phyloP scores from a whole-genome alignment of 257 asterid species.

The Plantago major region DNA sequence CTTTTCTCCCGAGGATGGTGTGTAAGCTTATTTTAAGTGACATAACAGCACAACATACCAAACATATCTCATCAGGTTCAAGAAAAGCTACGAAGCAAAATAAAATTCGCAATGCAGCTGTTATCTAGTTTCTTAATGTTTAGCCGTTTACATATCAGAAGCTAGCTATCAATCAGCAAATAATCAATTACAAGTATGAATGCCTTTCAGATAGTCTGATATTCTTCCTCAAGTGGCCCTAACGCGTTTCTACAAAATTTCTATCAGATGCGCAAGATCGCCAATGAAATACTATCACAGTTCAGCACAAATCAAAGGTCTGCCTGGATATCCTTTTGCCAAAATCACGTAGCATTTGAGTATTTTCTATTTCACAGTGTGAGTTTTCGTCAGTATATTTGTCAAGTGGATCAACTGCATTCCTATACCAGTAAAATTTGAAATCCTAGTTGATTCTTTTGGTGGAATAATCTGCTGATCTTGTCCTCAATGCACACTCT shows the following conservation, averaged over 20 bases:
- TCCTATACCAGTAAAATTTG: constrained; percentile 3
- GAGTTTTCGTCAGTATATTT: constrained; percentile 2
- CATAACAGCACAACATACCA: too few species aligned
- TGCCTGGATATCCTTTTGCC: neutral
- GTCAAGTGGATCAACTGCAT: constrained; percentile 7
- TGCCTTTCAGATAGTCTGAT: constrained; percentile 15
- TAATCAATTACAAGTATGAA: too few species aligned
- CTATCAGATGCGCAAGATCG: neutral
- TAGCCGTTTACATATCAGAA: too few species aligned
- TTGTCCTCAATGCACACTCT: constrained; percentile 6
- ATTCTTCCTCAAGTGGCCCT: neutral
- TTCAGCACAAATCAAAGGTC: constrained; percentile 7
- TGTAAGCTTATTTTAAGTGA: too few species aligned
- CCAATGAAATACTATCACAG: neutral
- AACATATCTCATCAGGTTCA: neutral
- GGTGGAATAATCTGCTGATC: neutral
- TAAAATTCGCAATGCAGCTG: neutral
- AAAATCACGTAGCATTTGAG: constrained; percentile 8
- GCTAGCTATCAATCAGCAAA: neutral
- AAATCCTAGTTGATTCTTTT: neutral
- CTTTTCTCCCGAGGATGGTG: too few species aligned
- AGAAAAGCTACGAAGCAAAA: neutral
- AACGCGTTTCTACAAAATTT: constrained; percentile 7
- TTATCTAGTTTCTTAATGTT: neutral
- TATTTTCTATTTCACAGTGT: constrained; percentile 5